Evolutionary conservation across 163 green algal genomes (phyloP), one percentile per base, ranked within the genome.

Genomic region (Chlamydomonas reinhardtii): DNA sequence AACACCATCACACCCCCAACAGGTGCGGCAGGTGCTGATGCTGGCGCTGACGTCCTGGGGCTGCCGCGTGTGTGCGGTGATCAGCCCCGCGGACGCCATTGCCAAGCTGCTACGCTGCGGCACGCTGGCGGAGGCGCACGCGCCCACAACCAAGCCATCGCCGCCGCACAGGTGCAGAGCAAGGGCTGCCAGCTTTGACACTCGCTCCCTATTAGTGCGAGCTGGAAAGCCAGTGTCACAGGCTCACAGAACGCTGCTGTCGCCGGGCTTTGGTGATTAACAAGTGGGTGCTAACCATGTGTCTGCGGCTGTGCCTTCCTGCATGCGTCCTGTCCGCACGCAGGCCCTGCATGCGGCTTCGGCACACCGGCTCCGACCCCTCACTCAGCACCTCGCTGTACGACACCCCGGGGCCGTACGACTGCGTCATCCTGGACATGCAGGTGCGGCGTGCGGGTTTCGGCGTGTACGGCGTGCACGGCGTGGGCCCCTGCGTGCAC

Each of bases 351-450:
- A 76, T 73, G 84, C 75, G 4, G 73, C 73, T 73, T 73, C 76
- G 19, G 1, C 75, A 74, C 59, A 31, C 59, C 59, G 19, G 14
- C 22, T 65, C 19, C 59, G 24, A 56, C 14, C 68, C 19, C 4
- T 52, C 71, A 16, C 39, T 79, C 4, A 82, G 78, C 72, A 8
- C 70, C 11, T 52, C 8, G 24, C 78, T 92, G 84, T 62, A 82
- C 74, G 79, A 91, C 75, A 87, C 68, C 16, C 56, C 73, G n/a
- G 82, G 83, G 11, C 66, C 76, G 79, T 89, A 92, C 76, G 85
- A 91, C 27, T 69, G 72, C 12, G 90, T 97, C 66, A 83, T 97
- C 39, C 76, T 94, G 78, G 94, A 97, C 81, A 90, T 96, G 85
- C 64, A 79, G 48, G 48, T 56, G 48, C 9, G 39, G 39, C 39